Evolutionary conservation across 1,284 basidiomycete species (phyloP).

Genomic region (Sphaerobolus stellatus): DNA sequence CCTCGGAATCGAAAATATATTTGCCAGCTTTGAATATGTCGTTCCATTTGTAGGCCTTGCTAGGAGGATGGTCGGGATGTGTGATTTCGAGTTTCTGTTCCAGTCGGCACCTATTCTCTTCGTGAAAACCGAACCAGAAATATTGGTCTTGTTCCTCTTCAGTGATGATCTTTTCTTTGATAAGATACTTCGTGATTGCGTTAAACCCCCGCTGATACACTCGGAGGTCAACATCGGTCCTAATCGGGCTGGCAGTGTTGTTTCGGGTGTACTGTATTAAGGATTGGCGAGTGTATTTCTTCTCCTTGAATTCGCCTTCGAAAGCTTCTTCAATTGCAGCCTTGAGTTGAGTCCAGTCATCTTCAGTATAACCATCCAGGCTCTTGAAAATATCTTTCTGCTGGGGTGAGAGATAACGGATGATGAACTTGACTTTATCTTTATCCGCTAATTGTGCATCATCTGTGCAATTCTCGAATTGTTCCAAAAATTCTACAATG

Average conservation of each 20-base stretch:
- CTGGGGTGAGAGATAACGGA: background rate
- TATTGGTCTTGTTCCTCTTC: background rate
- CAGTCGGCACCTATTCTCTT: background rate
- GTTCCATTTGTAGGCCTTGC: background rate
- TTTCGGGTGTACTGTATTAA: background rate
- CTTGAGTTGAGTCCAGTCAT: background rate
- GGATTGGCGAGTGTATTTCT: background rate
- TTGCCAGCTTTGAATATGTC: conserved; percentile 1
- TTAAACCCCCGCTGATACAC: background rate
- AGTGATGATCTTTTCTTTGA: background rate
- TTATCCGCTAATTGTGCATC: background rate
- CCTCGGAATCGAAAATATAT: conserved; percentile 1
- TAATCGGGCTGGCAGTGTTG: background rate
- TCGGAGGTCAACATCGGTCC: background rate
- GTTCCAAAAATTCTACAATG: conserved; percentile 6
- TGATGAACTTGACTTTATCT: conserved; percentile 1
- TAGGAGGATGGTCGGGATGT: background rate
- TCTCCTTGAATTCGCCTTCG: conserved; percentile 1
- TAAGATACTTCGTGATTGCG: background rate
- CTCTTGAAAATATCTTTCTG: conserved; percentile 1
- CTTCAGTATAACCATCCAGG: background rate
- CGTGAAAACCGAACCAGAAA: conserved; percentile 11
- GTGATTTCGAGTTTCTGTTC: background rate
- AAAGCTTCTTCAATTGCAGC: conserved; percentile 4
- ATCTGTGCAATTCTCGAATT: conserved; percentile 1